A percentile compares a stretch with the other conserved stretches of the same genome.
These are phyloP conservation scores for Gossypium gossypioides DNA, from an alignment of 441 rosid genomes.

Conservation along the genomic window DNA sequence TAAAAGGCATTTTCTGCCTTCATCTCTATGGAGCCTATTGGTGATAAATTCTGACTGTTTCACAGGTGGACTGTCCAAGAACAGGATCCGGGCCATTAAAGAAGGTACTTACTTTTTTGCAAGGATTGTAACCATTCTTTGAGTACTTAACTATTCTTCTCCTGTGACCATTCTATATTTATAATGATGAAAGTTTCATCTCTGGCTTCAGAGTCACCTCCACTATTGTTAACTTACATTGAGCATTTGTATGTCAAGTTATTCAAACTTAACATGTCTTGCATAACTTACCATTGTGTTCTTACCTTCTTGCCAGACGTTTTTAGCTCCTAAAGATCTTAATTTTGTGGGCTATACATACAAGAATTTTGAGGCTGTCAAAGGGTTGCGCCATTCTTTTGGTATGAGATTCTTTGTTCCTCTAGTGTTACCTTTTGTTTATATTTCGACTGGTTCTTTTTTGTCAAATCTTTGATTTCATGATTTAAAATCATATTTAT, in stretches of 20 bases:
- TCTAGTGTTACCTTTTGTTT: background rate
- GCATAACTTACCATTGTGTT: conserved; percentile 13
- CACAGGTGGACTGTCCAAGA: conserved; percentile 56
- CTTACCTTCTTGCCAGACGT: conserved; percentile 31
- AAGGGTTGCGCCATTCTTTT: conserved; percentile 44
- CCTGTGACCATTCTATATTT: background rate
- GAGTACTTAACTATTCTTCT: background rate
- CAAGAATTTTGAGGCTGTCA: conserved; percentile 87
- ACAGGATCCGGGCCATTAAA: conserved; percentile 68
- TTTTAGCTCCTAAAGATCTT: conserved; percentile 60
- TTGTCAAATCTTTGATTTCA: background rate
- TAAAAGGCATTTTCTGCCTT: background rate
- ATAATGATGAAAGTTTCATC: background rate
- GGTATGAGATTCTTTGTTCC: conserved; percentile 32
- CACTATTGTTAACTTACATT: background rate
- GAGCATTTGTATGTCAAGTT: background rate
- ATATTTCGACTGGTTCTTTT: background rate
- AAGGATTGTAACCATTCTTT: background rate
- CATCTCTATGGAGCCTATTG: background rate
- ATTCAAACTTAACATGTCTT: background rate
- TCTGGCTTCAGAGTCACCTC: background rate
- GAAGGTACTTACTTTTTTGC: conserved; percentile 44
- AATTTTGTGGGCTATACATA: conserved; percentile 91
- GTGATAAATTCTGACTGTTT: conserved; percentile 9
- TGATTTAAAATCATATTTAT: background rate